These are phyloP conservation scores for Cetraspora pellucida DNA, from an alignment of 192 early-diverging fungal species.

Conservation along the genomic window DNA sequence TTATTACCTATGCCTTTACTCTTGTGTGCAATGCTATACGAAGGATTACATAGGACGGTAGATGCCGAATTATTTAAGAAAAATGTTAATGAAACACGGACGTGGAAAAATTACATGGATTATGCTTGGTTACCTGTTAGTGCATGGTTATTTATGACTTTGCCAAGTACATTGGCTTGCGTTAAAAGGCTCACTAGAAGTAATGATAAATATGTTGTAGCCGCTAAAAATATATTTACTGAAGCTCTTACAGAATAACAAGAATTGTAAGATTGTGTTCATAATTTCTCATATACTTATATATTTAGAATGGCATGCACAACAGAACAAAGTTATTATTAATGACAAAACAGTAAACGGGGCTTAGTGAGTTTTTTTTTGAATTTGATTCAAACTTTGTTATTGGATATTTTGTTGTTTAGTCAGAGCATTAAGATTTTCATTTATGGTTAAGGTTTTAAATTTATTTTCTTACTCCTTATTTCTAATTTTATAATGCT, in stretches of 20 bases:
- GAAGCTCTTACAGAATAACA: background rate
- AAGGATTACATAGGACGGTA: constrained; percentile 46
- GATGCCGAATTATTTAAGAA: constrained; percentile 49
- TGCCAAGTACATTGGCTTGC: constrained; percentile 51
- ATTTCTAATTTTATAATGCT: too few relatives aligned
- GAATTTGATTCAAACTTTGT: background rate
- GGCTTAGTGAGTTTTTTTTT: background rate
- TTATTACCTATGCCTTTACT: constrained; percentile 49
- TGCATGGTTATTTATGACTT: constrained; percentile 55
- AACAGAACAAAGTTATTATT: too few relatives aligned
- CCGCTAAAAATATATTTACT: constrained; percentile 42
- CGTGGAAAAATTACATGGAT: constrained; percentile 42
- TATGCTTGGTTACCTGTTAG: constrained; percentile 48
- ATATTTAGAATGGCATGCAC: background rate
- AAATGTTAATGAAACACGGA: constrained; percentile 40
- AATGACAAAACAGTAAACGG: too few relatives aligned
- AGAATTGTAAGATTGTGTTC: background rate
- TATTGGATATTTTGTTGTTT: too few relatives aligned
- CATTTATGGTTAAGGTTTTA: too few relatives aligned
- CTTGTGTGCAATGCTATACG: constrained; percentile 46
- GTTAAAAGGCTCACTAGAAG: constrained; percentile 40
- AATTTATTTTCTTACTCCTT: too few relatives aligned
- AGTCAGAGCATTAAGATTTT: too few relatives aligned
- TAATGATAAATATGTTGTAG: constrained; percentile 46
- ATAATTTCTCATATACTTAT: background rate